Evolutionary conservation across 2,329 filamentous ascomycete species (phyloP).

Genomic region (Albifimbria verrucaria): DNA sequence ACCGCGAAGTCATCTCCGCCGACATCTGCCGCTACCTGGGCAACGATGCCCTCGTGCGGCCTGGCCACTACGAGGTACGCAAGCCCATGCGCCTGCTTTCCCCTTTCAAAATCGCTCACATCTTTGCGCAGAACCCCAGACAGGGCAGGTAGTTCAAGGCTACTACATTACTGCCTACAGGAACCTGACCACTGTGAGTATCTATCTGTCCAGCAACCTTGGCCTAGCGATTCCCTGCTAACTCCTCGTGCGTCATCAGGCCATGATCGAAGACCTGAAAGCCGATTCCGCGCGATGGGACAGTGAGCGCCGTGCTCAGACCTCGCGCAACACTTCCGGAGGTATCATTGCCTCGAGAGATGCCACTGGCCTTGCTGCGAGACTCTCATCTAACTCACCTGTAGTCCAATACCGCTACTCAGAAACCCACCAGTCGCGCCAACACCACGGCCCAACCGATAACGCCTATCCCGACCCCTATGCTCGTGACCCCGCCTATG

Average conservation of each 20-base stretch:
- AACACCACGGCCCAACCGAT: constrained; percentile 45
- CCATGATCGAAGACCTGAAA: constrained; percentile 62
- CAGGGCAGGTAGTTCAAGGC: constrained; percentile 61
- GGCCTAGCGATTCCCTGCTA: constrained; percentile 7
- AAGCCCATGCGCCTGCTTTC: constrained; percentile 1
- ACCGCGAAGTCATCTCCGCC: constrained; percentile 78
- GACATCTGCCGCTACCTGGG: constrained; percentile 83
- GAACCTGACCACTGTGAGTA: constrained; percentile 71
- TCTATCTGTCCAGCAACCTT: neutral
- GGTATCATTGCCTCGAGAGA: constrained; percentile 55
- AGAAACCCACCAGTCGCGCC: constrained; percentile 45
- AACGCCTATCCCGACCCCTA: constrained; percentile 33
- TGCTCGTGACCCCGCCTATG: constrained; percentile 38
- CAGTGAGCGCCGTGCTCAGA: constrained; percentile 55
- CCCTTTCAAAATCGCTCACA: constrained; percentile 25
- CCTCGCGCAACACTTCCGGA: constrained; percentile 51
- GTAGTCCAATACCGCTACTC: constrained; percentile 57
- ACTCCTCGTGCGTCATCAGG: constrained; percentile 32
- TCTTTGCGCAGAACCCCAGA: constrained; percentile 44
- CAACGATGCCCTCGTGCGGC: constrained; percentile 76
- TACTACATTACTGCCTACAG: constrained; percentile 79
- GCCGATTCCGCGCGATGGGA: constrained; percentile 61
- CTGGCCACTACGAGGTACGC: constrained; percentile 68
- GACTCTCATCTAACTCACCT: constrained; percentile 56
- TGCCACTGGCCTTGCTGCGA: constrained; percentile 42